Percentiles rank a stretch among this genome's conserved stretches.
Evolutionary conservation across 805 yeast genomes (phyloP).

Genomic region (Spathaspora arborariae): DNA sequence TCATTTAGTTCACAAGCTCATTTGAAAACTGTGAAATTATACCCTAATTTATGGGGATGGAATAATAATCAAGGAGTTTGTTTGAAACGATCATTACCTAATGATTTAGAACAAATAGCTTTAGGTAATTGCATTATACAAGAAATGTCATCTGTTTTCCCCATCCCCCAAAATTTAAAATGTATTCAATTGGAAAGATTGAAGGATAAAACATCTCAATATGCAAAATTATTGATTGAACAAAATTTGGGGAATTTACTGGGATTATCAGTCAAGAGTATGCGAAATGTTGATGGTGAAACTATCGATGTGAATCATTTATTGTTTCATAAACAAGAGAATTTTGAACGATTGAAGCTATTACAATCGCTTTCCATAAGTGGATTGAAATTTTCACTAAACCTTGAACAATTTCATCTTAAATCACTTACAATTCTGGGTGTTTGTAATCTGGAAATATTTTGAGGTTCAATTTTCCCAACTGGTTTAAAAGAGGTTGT

Average conservation of each 20-base stretch:
- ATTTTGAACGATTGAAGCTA: neutral
- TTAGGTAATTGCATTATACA: constrained; percentile 11
- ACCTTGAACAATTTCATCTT: neutral
- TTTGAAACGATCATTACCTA: constrained; percentile 11
- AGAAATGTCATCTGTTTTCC: neutral
- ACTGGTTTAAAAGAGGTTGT: constrained; percentile 7
- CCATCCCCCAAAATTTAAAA: constrained; percentile 1
- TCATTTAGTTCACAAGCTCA: constrained; percentile 1
- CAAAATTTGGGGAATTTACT: neutral
- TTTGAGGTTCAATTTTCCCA: constrained; percentile 6
- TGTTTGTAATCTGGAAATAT: neutral
- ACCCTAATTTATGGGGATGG: constrained; percentile 15
- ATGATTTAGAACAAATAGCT: constrained; percentile 7
- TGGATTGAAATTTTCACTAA: neutral
- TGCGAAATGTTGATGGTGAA: neutral
- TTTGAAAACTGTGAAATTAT: constrained; percentile 8
- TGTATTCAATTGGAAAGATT: neutral
- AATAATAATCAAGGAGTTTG: constrained; percentile 9
- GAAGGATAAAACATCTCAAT: constrained; percentile 2
- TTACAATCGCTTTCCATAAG: neutral
- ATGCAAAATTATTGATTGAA: neutral
- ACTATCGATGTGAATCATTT: neutral
- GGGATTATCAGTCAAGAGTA: neutral
- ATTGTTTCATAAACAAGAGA: neutral
- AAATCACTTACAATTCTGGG: constrained; percentile 1